A percentile compares a stretch with the other conserved stretches of the same genome.
phyloP scores from a whole-genome alignment of 371 early-diverging fungal species.

The Rhizopus delemar region DNA sequence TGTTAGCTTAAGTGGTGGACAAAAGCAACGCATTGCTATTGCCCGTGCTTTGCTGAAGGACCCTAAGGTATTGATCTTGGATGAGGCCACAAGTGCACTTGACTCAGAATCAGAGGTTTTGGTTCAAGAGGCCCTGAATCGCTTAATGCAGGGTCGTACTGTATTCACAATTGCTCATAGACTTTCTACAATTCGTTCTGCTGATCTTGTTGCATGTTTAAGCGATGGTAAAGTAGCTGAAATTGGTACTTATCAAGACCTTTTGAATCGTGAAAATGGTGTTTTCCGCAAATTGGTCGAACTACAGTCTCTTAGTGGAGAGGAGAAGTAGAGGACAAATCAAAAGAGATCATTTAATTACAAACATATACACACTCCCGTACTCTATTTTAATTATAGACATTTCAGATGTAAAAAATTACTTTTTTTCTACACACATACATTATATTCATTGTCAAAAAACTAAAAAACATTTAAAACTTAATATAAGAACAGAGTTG shows the following conservation, averaged over 20 bases:
- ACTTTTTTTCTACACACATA: constrained; percentile 4
- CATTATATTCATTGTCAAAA: background rate
- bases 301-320: constrained; percentile 39
- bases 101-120: constrained; percentile 72
- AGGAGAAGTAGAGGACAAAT: background rate
- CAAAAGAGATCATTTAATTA: background rate
- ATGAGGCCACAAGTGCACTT: constrained; percentile 85
- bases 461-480: background rate
- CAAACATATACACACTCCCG: background rate
- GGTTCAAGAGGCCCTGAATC: constrained; percentile 65
- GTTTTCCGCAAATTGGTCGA: constrained; percentile 55
- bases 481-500: constrained; percentile 1
- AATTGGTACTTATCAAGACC: constrained; percentile 57
- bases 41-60: constrained; percentile 76
- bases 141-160: constrained; percentile 61
- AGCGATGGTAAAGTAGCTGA: constrained; percentile 63
- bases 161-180: constrained; percentile 73
- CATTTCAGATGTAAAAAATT: background rate
- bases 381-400: constrained; percentile 1
- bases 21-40: constrained; percentile 78
- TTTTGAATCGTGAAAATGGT: constrained; percentile 55
- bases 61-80: constrained; percentile 76
- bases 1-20: constrained; percentile 76
- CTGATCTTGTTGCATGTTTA: constrained; percentile 67
- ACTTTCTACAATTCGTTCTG: constrained; percentile 68